Percentiles rank a stretch among this genome's conserved stretches.
These are phyloP conservation scores for Aspergillus quadricinctus DNA, from an alignment of 2,329 filamentous ascomycete genomes.

Conservation along the genomic window DNA sequence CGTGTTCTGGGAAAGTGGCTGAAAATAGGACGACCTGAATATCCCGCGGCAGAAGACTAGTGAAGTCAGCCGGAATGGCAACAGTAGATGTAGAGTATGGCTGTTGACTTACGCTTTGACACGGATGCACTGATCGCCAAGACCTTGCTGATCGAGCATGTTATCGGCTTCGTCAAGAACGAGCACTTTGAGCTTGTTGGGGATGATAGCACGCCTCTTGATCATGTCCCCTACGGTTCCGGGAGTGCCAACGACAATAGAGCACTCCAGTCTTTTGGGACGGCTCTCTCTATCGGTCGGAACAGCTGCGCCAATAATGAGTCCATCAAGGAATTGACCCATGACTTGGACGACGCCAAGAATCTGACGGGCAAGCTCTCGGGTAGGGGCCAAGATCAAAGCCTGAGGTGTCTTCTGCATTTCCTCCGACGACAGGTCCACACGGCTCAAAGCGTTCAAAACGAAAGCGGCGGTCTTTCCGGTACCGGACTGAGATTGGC, in stretches of 20 bases:
- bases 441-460: slow-evolving; percentile 80
- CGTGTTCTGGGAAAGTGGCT: slow-evolving; percentile 83
- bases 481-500: slow-evolving; percentile 97
- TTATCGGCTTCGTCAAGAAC: slow-evolving; percentile 98
- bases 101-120: slow-evolving; percentile 68
- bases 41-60: slow-evolving; percentile 64
- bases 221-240: slow-evolving; percentile 89
- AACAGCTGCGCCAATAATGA: slow-evolving; percentile 76
- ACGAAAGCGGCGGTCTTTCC: slow-evolving; percentile 98
- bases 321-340: slow-evolving; percentile 73
- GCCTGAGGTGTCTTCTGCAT: slow-evolving; percentile 65
- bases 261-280: slow-evolving; percentile 64
- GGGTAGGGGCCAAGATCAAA: slow-evolving; percentile 82
- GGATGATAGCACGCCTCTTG: slow-evolving; percentile 68
- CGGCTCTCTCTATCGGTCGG: slow-evolving; percentile 68
- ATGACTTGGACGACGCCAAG: slow-evolving; percentile 78
- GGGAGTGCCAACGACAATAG: slow-evolving; percentile 87
- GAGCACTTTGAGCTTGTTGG: slow-evolving; percentile 69
- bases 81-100: neutral
- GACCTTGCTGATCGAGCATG: slow-evolving; percentile 93
- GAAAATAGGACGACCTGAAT: slow-evolving; percentile 95
- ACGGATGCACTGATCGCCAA: slow-evolving; percentile 90
- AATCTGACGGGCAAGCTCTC: slow-evolving; percentile 93
- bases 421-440: slow-evolving; percentile 66
- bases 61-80: neutral